These are phyloP conservation scores for Elsinoe australis DNA, from an alignment of 2,329 filamentous ascomycete species.

Conservation along the genomic window DNA sequence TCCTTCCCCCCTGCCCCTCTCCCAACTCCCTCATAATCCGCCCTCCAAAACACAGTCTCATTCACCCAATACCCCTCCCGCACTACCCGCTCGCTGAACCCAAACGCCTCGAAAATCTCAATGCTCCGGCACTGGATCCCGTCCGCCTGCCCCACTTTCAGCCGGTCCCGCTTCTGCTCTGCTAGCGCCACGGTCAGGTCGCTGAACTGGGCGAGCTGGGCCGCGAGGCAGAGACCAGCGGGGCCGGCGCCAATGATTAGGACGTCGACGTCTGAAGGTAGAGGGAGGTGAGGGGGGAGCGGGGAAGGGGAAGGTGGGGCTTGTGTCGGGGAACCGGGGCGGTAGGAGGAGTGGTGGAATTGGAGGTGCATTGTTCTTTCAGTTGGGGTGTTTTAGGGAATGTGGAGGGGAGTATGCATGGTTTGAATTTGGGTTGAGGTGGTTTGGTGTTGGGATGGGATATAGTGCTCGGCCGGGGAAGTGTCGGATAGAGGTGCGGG, in stretches of 20 bases:
- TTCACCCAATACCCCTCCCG: conserved; percentile 61
- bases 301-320: background rate
- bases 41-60: conserved; percentile 56
- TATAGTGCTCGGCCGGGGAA: background rate
- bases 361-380: conserved; percentile 5
- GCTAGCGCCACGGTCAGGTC: conserved; percentile 44
- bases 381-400: background rate
- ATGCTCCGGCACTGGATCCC: conserved; percentile 35
- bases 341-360: conserved; percentile 16
- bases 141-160: conserved; percentile 32
- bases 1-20: background rate
- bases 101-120: conserved; percentile 50
- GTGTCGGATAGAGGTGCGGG: background rate
- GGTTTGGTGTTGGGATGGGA: background rate
- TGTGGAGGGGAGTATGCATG: no score
- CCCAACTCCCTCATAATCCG: conserved; percentile 30
- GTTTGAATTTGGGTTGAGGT: no score
- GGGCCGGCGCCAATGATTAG: conserved; percentile 48
- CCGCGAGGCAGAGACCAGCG: conserved; percentile 41
- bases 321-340: conserved; percentile 4
- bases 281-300: background rate
- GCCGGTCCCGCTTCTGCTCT: conserved; percentile 35
- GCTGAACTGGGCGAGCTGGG: conserved; percentile 42
- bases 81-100: conserved; percentile 53
- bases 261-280: conserved; percentile 37